A percentile compares a stretch with the other conserved stretches of the same genome.
These are phyloP conservation scores for Dactylellina drechsleri DNA, from an alignment of 2,329 filamentous ascomycete genomes.

Conservation along the genomic window DNA sequence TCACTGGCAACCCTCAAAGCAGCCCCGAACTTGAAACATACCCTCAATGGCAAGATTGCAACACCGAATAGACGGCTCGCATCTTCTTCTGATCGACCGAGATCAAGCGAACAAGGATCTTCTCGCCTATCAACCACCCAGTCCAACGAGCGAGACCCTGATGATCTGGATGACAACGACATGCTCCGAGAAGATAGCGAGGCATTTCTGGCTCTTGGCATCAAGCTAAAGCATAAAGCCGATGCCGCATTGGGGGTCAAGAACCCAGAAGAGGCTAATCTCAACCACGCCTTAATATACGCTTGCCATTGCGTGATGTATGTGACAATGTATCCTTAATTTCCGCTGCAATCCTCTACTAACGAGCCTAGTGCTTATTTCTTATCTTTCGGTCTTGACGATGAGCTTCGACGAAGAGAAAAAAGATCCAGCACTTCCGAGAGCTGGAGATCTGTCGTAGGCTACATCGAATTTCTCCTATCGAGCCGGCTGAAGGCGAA, in stretches of 20 bases:
- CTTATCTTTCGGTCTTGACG: slow-evolving; percentile 49
- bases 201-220: slow-evolving; percentile 42
- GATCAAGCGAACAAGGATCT: slow-evolving; percentile 36
- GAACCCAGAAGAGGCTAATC: slow-evolving; percentile 37
- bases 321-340: slow-evolving; percentile 3
- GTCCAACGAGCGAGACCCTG: slow-evolving; percentile 17
- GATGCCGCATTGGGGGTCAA: slow-evolving; percentile 48
- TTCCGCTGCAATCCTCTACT: background rate
- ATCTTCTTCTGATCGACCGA: slow-evolving; percentile 39
- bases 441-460: slow-evolving; percentile 41
- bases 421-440: slow-evolving; percentile 45
- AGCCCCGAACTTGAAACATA: slow-evolving; percentile 17
- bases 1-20: slow-evolving; percentile 40
- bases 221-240: slow-evolving; percentile 50
- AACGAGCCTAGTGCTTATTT: slow-evolving; percentile 37
- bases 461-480: slow-evolving; percentile 50
- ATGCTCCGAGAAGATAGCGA: slow-evolving; percentile 37
- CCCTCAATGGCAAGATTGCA: slow-evolving; percentile 37
- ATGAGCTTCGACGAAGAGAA: slow-evolving; percentile 38
- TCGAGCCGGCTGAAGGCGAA: slow-evolving; percentile 46
- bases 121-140: slow-evolving; percentile 17
- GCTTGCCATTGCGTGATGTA: slow-evolving; percentile 53
- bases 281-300: slow-evolving; percentile 43
- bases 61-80: slow-evolving; percentile 38
- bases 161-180: slow-evolving; percentile 31